Conservation (phyloP, 305 asterid species). For the Coffea humblotiana region DNA sequence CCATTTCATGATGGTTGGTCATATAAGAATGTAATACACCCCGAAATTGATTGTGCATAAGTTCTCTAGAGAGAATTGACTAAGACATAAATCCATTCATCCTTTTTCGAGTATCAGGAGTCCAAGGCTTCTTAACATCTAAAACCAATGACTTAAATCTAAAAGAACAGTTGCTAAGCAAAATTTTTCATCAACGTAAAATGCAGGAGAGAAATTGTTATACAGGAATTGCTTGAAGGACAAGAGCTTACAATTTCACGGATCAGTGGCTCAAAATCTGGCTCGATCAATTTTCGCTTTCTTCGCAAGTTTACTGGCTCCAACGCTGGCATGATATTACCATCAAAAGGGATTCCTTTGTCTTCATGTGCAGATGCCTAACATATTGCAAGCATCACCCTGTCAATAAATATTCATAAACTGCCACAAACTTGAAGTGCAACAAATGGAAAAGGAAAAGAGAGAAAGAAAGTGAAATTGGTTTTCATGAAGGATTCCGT, state of each 20-base stretch:
- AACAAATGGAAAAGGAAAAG: not conserved
- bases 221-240: not conserved
- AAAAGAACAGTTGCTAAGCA: not conserved
- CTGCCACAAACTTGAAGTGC: not conserved
- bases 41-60: not conserved
- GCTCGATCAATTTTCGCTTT: slow-evolving; percentile 69
- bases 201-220: not conserved
- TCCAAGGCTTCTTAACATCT: not conserved
- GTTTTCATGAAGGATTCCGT: not conserved
- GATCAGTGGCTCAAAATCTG: slow-evolving; percentile 86
- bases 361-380: not conserved
- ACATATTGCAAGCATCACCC: not conserved
- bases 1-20: not conserved
- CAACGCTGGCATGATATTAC: not conserved
- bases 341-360: not conserved
- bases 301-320: slow-evolving; percentile 66
- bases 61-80: not conserved
- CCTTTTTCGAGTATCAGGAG: not conserved
- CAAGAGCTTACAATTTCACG: slow-evolving; percentile 79
- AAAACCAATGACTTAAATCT: not conserved
- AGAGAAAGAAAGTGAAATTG: not conserved
- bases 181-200: not conserved
- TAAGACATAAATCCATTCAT: not conserved
- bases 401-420: not conserved
- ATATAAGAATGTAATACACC: not conserved